Base-by-base conservation (phyloP, 2,329 filamentous ascomycete species). In the Sclerotinia trifoliorum region DNA sequence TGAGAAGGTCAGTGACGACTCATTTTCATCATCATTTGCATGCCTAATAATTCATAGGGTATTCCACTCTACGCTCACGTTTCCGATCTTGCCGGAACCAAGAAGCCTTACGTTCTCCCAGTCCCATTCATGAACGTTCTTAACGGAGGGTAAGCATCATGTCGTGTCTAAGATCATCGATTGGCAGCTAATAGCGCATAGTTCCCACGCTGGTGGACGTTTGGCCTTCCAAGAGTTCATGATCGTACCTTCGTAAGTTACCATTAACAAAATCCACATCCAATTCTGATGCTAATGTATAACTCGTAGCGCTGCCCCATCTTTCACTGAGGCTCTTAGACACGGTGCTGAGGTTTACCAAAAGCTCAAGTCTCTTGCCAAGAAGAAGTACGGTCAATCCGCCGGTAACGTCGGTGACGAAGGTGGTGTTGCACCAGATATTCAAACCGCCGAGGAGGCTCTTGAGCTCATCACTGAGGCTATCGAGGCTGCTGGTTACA, bases 311-410 rank as follows among this genome's bases (percentile, higher is more conserved):
- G 85, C 88, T 72, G 95, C 95, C 75, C 90, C 93, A 71, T 90
- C 91, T 72, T 99, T 99, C 89, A 88, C 90, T 76, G 95, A 99
- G 87, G 95, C 90, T 80, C 90, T 99, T 84, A 94, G 94, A 81
- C 93, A 96, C 84, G 95, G 95, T 81, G 84, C 94, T 77, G 95
- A 99, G 84, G 93, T 97, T 78, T 99, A 99, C 90, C 94, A 98
- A 83, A 91, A 92, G 83, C 91, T 99, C 78, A 99, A 99, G 91
- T 78, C 86, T 77, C 88, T 98, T 71, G 94, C 95, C 81, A 98
- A 98, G 92, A 95, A 97, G 92, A 95, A 92, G 88, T 99, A 99
- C 82, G 95, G 95, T 80, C 94, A 97, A 84, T 97, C 95, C 73
- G 95, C 95, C 74, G 95, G 94, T 81, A 99, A 99, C 81, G 95